phyloP scores from a whole-genome alignment of 768 basidiomycete genomes.

The Artomyces pyxidatus region DNA sequence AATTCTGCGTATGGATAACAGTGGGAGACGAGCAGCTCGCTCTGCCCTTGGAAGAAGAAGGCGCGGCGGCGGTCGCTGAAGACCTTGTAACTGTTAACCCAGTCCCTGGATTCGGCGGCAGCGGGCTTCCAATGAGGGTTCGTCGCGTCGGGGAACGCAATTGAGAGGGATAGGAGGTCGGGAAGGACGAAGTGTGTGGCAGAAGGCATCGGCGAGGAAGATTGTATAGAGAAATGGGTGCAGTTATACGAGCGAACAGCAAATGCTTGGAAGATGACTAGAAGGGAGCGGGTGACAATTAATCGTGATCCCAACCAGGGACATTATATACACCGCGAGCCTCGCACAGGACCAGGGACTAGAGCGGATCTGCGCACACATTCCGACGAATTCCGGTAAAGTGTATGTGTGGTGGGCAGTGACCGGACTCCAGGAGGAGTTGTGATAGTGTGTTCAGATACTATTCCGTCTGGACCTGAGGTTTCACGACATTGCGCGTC shows the following conservation, averaged over 20 bases:
- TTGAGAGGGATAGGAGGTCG: constrained; percentile 40
- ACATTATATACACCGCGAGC: not conserved
- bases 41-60: constrained; percentile 55
- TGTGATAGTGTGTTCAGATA: no score
- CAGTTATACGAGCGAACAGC: not conserved
- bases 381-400: no score
- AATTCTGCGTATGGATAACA: constrained; percentile 51
- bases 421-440: no score
- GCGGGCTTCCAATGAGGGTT: constrained; percentile 52
- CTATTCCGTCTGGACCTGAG: no score
- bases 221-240: not conserved
- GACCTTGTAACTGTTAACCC: constrained; percentile 53
- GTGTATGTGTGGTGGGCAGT: no score
- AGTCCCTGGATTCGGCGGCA: constrained; percentile 47
- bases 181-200: constrained; percentile 38
- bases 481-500: no score
- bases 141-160: constrained; percentile 35
- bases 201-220: constrained; percentile 9
- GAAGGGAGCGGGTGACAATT: not conserved
- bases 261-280: not conserved
- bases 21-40: constrained; percentile 54
- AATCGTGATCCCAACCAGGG: not conserved
- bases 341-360: not conserved
- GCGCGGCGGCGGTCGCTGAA: constrained; percentile 53
- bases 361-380: not conserved